phyloP scores from a whole-genome alignment of 345 rosid species.

The Euphorbia pulcherrima region DNA sequence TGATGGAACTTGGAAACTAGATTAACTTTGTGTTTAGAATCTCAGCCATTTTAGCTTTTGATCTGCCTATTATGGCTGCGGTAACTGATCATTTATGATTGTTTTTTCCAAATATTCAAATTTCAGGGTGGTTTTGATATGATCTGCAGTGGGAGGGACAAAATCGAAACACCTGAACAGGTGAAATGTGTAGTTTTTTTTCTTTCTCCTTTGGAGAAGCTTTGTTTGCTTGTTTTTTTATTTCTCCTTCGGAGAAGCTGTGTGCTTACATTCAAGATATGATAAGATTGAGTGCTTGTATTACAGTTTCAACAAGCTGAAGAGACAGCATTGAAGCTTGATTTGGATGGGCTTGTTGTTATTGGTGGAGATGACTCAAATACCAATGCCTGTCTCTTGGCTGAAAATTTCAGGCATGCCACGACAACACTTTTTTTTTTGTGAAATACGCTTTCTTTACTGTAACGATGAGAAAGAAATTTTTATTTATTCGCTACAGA shows the following conservation, averaged over 20 bases:
- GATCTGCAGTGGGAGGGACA: constrained; percentile 99
- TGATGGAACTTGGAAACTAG: not conserved
- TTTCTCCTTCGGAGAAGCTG: not conserved
- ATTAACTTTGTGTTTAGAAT: not conserved
- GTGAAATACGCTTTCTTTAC: not conserved
- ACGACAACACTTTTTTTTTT: not conserved
- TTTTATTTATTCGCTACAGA: not conserved
- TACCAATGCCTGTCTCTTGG: constrained; percentile 95
- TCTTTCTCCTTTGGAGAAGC: not conserved
- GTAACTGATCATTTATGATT: not conserved
- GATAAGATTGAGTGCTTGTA: constrained; percentile 8
- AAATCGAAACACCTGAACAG: constrained; percentile 98
- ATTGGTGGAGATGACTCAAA: constrained; percentile 99
- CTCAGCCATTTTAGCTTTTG: not conserved
- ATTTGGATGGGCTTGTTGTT: constrained; percentile 87
- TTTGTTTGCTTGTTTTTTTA: not conserved
- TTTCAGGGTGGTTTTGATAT: constrained; percentile 96
- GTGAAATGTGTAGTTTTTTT: constrained; percentile 37
- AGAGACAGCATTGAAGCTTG: constrained; percentile 82
- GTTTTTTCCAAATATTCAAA: not conserved
- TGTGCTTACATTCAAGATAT: not conserved
- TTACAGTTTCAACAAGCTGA: constrained; percentile 96
- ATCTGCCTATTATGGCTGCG: not conserved
- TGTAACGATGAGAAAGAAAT: not conserved
- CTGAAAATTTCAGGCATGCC: constrained; percentile 76